Base-by-base conservation (phyloP, 139 green algal species). In the Chlorella sp. region DNA sequence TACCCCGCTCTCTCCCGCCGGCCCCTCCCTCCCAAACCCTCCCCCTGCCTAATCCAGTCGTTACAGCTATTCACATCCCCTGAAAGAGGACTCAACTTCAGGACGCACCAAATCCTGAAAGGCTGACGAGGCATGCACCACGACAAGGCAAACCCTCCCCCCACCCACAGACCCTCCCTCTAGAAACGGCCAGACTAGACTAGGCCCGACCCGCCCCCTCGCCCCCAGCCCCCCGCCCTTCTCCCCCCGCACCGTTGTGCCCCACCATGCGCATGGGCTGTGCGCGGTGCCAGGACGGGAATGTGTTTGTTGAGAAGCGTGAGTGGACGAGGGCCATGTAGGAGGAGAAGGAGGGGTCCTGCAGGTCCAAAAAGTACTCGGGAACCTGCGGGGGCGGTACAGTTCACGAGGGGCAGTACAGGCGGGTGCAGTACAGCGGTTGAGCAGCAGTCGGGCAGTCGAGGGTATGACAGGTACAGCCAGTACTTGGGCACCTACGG, bases 221-320 rank as follows among this genome's bases (percentile, higher is more conserved):
- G 26, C 68, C 34, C 68, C 75, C 75, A 0, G 5, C 21, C 18
- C 71, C 42, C 61, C 36, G 32, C 28, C 30, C 22, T 4, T 0
- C 57, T 0, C 3, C 4, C 61, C 4, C 3, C 85, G 2, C 88
- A 81, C 97, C 97, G 90, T 99, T 99, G 96, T 99, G 97, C 30
- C 96, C 97, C 84, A 99, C 88, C 90, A 97, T 95, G 68, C 97
- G 95, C 96, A 99, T 98, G 30, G 97, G 97, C 93, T 99, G 97
- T 3, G 97, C 96, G 53, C 97, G 93, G 77, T 96, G 94, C 97
- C 97, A 99, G 68, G 89, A 95, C 78, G 97, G 97, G 90, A 99
- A 99, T 53, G 97, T 99, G 95, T 99, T 99, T 89, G 97, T 99
- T 83, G 95, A 98, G 94, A 99, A 99, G 89, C 97, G 96, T 3